A percentile compares a stretch with the other conserved stretches of the same genome.
These are phyloP conservation scores for Crithidia brevicula DNA, from an alignment of 208 protist genomes.

Conservation along the genomic window DNA sequence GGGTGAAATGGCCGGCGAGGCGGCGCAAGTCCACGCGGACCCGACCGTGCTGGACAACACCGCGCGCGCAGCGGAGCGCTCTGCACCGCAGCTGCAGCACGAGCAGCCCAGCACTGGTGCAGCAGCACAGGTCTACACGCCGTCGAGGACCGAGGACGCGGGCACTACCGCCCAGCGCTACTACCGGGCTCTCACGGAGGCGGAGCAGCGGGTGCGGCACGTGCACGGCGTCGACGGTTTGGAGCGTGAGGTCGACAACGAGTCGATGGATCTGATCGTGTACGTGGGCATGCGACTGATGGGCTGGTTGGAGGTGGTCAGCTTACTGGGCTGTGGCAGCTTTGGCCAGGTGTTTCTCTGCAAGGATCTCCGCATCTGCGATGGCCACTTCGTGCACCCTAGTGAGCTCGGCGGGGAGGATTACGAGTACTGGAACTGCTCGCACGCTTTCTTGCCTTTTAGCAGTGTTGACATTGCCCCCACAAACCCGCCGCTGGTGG, in stretches of 20 bases:
- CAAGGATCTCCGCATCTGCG: conserved; percentile 78
- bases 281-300: conserved; percentile 84
- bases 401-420: conserved; percentile 72
- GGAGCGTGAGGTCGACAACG: conserved; percentile 78
- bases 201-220: conserved; percentile 51
- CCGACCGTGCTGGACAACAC: neutral
- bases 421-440: conserved; percentile 88
- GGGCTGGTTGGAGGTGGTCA: conserved; percentile 85
- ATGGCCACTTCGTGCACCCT: conserved; percentile 73
- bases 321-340: conserved; percentile 75
- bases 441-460: conserved; percentile 76
- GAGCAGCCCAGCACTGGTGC: no score
- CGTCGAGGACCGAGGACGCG: no score
- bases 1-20: neutral
- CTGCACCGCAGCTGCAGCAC: neutral
- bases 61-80: neutral
- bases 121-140: no score
- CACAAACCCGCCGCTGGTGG: conserved; percentile 65
- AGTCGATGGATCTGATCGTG: conserved; percentile 73
- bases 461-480: conserved; percentile 68
- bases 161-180: conserved; percentile 14
- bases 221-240: conserved; percentile 72
- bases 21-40: neutral
- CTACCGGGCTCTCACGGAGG: conserved; percentile 51
- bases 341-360: conserved; percentile 90